Evolutionary conservation across 2,329 filamentous ascomycete species (phyloP), one percentile per base, ranked within the genome.

Genomic region (Chrysoporthe puriensis): DNA sequence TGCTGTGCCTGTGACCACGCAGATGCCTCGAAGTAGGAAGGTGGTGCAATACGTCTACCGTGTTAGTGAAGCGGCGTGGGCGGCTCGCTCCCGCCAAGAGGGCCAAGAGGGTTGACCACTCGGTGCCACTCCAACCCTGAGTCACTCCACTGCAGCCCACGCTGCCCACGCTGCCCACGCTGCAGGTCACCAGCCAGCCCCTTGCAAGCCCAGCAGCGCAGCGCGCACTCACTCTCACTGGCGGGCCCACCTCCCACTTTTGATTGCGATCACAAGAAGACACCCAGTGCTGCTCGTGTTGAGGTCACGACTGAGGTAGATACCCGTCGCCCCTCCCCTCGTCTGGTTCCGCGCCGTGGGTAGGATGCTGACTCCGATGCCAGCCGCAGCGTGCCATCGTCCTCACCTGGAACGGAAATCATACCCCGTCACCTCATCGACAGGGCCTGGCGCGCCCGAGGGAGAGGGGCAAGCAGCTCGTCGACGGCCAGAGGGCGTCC

Each of bases 341-440:
- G 34, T 18, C 7, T 40, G 16, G 5, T 34, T 57, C 54, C 54
- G 32, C 54, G 40, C 32, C 18, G 4, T 32, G 3, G 11, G 14
- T 48, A 18, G 59, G 14, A 40, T 61, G 59, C 59, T 46, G 59
- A 44, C 26, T 21, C 59, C 59, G 59, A 61, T 61, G 59, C 59
- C 42, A 61, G 43, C 59, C 43, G 59, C 26, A 26, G 26, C 42
- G 8, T n/a, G 42, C 42, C 59, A 61, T 36, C 59, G 14, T 34
- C 43, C 43, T 48, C 42, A 61, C 43, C 57, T 3, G 14, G 50
- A 8, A 61, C 42, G 32, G 26, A 46, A 48, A 3, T 14, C 43
- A 14, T 42, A 34, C 21, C 43, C 42, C n/a, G 34, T 61, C 59
- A 48, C 59, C 59, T 61, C 59, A 61, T 48, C 21, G 42, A 16